A percentile compares a stretch with the other conserved stretches of the same genome.
Evolutionary conservation across 208 protist species (phyloP).

Genomic region (Trypanosoma cruzi): DNA sequence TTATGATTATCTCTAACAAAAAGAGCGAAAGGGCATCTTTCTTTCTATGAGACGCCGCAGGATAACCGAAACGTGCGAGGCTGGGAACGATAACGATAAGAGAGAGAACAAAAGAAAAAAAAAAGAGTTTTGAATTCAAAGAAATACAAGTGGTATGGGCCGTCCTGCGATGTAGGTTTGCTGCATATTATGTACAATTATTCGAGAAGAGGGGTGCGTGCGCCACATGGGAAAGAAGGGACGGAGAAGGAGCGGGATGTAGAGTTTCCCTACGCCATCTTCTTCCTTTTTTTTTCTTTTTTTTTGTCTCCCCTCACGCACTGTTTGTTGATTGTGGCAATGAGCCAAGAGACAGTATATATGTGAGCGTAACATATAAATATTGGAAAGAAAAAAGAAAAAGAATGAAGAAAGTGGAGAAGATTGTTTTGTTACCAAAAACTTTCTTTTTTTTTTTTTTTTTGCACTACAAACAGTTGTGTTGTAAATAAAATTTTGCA

Average conservation of each 20-base stretch:
- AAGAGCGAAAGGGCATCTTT: not conserved
- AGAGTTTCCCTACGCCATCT: not conserved
- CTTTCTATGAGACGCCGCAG: not conserved
- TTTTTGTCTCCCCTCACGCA: not conserved
- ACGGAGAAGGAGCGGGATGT: not conserved
- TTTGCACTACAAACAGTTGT: too few species aligned
- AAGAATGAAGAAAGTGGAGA: not conserved
- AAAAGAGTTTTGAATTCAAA: not conserved
- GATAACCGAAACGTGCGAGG: slow-evolving; percentile 6
- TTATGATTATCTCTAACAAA: slow-evolving; percentile 45
- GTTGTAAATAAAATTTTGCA: too few species aligned
- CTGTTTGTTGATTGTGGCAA: too few species aligned
- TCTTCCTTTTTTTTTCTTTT: not conserved
- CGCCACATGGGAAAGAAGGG: not conserved
- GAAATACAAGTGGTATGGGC: not conserved
- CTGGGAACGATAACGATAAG: not conserved
- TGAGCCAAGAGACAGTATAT: not conserved
- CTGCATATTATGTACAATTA: not conserved
- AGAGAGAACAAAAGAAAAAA: slow-evolving; percentile 6
- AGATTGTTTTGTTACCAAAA: too few species aligned
- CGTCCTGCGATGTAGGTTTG: not conserved
- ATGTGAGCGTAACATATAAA: not conserved
- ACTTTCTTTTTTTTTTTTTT: too few species aligned
- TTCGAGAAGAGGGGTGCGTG: not conserved
- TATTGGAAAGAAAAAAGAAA: not conserved